These are phyloP conservation scores for Ascobolus immersus DNA, from an alignment of 495 filamentous ascomycete genomes.

Conservation along the genomic window DNA sequence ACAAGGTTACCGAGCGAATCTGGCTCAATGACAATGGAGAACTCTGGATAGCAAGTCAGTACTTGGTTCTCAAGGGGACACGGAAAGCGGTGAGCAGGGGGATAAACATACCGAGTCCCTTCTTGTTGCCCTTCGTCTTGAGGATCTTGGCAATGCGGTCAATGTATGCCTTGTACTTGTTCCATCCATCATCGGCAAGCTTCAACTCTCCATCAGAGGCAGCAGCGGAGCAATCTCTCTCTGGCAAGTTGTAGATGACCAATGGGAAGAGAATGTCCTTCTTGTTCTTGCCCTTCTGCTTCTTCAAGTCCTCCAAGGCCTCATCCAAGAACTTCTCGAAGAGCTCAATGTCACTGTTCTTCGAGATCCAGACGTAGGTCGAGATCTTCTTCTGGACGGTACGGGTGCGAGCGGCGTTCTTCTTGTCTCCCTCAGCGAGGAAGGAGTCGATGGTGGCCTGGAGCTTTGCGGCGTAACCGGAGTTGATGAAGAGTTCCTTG, in stretches of 20 bases:
- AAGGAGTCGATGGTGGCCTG: constrained; percentile 22
- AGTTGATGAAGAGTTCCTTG: constrained; percentile 28
- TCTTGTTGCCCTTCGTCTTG: too few relatives aligned
- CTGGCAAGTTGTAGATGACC: constrained; percentile 39
- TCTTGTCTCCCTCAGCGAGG: constrained; percentile 15
- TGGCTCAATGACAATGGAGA: constrained; percentile 27
- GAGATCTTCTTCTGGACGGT: constrained; percentile 25
- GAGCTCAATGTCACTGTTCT: constrained; percentile 4
- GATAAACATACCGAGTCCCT: too few relatives aligned
- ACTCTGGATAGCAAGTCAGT: constrained; percentile 14
- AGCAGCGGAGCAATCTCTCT: constrained; percentile 36
- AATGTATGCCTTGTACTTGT: constrained; percentile 31
- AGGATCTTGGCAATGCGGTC: constrained; percentile 7
- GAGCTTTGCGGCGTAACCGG: constrained; percentile 28
- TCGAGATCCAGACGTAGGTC: constrained; percentile 29
- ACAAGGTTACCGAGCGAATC: constrained; percentile 39
- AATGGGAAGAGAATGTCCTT: constrained; percentile 21
- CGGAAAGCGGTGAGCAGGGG: too few relatives aligned
- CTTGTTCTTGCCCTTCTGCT: constrained; percentile 21
- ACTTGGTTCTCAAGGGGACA: too few relatives aligned
- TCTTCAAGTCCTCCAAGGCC: constrained; percentile 20
- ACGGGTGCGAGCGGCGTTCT: constrained; percentile 19
- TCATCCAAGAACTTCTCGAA: constrained; percentile 20
- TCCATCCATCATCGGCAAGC: constrained; percentile 23
- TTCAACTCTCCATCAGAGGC: constrained; percentile 35